These are phyloP conservation scores for Sextonia rubra DNA, from an alignment of 164 flowering plant genomes.

Conservation along the genomic window DNA sequence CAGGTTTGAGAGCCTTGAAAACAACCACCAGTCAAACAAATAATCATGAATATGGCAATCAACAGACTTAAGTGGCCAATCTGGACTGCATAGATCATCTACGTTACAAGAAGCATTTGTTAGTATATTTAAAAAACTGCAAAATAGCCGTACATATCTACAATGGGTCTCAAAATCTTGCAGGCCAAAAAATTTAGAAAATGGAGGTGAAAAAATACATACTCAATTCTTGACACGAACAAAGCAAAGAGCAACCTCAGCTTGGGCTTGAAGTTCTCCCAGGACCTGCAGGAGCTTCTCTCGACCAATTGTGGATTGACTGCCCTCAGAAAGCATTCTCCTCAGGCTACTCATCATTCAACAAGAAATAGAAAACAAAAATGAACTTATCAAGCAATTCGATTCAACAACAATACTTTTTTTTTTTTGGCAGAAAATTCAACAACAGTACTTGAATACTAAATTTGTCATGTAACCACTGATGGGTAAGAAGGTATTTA, in stretches of 20 bases:
- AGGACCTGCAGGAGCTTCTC: constrained; percentile 71
- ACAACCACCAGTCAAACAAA: no score
- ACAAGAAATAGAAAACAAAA: background rate
- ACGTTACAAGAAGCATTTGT: no score
- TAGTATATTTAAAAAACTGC: no score
- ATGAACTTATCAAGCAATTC: background rate
- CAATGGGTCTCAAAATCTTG: background rate
- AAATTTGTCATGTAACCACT: background rate
- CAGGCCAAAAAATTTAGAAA: background rate
- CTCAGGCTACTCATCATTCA: constrained; percentile 43
- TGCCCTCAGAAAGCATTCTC: constrained; percentile 64
- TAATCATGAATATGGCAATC: no score
- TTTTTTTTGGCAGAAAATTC: no score
- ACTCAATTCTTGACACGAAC: constrained; percentile 66
- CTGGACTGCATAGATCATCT: no score
- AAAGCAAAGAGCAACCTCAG: constrained; percentile 94
- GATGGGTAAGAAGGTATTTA: background rate
- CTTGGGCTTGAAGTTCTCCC: constrained; percentile 93
- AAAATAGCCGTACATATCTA: background rate
- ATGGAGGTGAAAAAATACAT: background rate
- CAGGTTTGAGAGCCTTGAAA: no score
- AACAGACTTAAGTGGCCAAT: no score
- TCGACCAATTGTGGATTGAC: constrained; percentile 41
- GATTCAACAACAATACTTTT: no score
- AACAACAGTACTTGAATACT: no score